Percentiles rank a stretch among this genome's conserved stretches.
phyloP scores from a whole-genome alignment of 257 asterid genomes.

The Solanum boliviense region DNA sequence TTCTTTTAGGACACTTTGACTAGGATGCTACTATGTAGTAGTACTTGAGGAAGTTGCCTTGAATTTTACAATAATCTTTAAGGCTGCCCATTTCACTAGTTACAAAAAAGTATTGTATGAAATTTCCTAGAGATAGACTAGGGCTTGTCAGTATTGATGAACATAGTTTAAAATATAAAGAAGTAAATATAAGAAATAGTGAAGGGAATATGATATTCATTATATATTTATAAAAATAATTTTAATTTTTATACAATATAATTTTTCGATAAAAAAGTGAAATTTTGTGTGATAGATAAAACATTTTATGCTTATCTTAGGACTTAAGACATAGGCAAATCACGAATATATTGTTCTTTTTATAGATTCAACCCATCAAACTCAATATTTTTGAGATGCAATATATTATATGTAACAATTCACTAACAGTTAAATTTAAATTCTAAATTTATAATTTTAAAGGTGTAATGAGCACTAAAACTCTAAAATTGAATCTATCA shows the following conservation, averaged over 20 bases:
- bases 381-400: neutral
- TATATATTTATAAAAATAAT: neutral
- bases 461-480: neutral
- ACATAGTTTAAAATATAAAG: neutral
- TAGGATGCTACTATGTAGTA: neutral
- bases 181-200: neutral
- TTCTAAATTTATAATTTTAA: neutral
- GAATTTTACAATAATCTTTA: neutral
- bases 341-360: neutral
- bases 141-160: neutral
- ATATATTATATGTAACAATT: neutral
- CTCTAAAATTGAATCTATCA: neutral
- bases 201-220: neutral
- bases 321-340: neutral
- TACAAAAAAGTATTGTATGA: neutral
- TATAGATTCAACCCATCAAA: neutral
- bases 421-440: neutral
- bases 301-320: neutral
- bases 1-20: neutral
- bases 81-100: neutral
- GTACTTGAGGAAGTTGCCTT: neutral
- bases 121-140: neutral
- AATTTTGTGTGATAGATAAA: neutral
- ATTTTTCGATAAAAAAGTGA: neutral
- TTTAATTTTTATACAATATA: neutral